Percentiles rank a stretch among this genome's conserved stretches.
Evolutionary conservation across 257 asterid genomes (phyloP).

Genomic region (Solanum sparsipilum): DNA sequence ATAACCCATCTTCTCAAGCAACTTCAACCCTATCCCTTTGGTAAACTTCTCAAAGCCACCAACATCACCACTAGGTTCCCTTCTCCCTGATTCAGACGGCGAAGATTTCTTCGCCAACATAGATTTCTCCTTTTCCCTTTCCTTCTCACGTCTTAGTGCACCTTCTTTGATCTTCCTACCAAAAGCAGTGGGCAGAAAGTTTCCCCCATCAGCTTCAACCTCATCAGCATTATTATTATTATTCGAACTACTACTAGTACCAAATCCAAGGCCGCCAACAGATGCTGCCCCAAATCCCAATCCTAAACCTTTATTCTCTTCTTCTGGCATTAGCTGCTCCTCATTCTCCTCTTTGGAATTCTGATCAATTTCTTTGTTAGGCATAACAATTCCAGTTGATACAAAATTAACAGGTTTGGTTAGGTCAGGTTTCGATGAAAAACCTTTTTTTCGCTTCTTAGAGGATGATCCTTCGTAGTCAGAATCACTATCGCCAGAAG

Average conservation of each 20-base stretch:
- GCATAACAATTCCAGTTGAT: constrained; percentile 54
- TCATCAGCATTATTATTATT: constrained; percentile 8
- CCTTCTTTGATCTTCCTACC: constrained; percentile 68
- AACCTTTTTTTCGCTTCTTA: constrained; percentile 52
- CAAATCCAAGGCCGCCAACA: constrained; percentile 35
- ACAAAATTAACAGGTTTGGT: constrained; percentile 71
- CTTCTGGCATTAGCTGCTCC: background rate
- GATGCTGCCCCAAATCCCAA: constrained; percentile 27
- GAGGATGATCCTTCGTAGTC: constrained; percentile 40
- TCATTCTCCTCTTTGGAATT: constrained; percentile 29
- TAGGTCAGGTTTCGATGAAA: constrained; percentile 39
- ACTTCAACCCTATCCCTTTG: constrained; percentile 63
- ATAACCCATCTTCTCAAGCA: constrained; percentile 88
- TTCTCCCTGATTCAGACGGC: constrained; percentile 14
- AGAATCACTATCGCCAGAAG: constrained; percentile 61
- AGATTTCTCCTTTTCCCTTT: constrained; percentile 40
- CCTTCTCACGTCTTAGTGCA: constrained; percentile 55
- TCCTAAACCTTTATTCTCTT: constrained; percentile 28
- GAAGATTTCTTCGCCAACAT: constrained; percentile 43
- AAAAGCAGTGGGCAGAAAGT: constrained; percentile 55
- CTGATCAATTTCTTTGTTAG: constrained; percentile 49
- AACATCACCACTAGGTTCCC: constrained; percentile 35
- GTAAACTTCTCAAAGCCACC: constrained; percentile 71
- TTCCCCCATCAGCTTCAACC: constrained; percentile 20
- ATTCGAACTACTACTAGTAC: constrained; percentile 14